These are phyloP conservation scores for Arabis hirsuta DNA, from an alignment of 345 rosid species.

Conservation along the genomic window DNA sequence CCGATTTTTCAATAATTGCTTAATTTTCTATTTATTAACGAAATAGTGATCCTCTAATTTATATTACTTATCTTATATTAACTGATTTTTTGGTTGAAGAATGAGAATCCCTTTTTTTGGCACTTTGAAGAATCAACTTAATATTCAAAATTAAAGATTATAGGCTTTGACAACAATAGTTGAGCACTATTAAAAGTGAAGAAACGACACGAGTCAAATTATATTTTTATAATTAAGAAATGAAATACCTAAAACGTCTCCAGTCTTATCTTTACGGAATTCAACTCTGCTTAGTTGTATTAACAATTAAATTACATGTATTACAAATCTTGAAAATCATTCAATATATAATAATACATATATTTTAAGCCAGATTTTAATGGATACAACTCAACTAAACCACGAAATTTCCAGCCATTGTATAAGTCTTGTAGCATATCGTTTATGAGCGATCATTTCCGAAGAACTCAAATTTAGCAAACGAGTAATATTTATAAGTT, in stretches of 20 bases:
- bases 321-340: background rate
- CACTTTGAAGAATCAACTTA: background rate
- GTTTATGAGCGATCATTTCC: background rate
- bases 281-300: slow-evolving; percentile 2
- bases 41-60: background rate
- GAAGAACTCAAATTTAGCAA: background rate
- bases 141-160: background rate
- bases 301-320: background rate
- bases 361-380: background rate
- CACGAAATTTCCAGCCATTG: background rate
- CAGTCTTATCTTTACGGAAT: slow-evolving; percentile 1
- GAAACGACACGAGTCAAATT: slow-evolving; percentile 37
- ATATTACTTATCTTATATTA: background rate
- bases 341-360: background rate
- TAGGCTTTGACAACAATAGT: slow-evolving; percentile 2
- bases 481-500: background rate
- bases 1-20: background rate
- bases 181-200: background rate
- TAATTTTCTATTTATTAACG: background rate
- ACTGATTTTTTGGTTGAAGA: background rate
- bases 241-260: slow-evolving; percentile 8
- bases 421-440: background rate
- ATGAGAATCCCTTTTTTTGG: background rate
- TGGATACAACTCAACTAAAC: background rate
- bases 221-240: background rate